Evolutionary conservation across 768 basidiomycete genomes (phyloP).

Genomic region (Tylopilus subfusipes): DNA sequence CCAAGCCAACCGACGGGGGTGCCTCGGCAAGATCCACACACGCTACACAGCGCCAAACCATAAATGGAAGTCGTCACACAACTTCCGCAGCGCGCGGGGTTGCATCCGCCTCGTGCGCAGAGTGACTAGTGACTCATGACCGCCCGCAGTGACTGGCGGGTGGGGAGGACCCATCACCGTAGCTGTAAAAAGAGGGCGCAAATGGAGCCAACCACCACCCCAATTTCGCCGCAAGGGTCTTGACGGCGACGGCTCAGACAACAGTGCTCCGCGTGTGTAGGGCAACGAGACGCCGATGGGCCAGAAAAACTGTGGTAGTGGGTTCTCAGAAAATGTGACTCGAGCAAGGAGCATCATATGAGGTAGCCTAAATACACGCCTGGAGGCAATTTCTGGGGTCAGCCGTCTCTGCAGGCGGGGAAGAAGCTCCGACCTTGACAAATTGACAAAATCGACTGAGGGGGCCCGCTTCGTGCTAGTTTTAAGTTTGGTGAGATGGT

Average conservation of each 20-base stretch:
- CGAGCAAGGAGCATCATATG: conserved; percentile 7
- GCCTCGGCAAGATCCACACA: conserved; percentile 2
- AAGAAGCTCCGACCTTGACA: conserved; percentile 21
- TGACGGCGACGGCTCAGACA: conserved; percentile 2
- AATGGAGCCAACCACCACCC: conserved; percentile 5
- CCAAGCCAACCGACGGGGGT: conserved; percentile 4
- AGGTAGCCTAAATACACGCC: conserved; percentile 20
- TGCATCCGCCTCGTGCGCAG: conserved; percentile 5
- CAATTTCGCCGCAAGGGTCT: conserved; percentile 9
- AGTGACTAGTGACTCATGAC: conserved; percentile 4
- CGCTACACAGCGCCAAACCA: conserved; percentile 8
- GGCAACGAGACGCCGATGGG: conserved; percentile 1
- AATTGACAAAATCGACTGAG: conserved; percentile 13
- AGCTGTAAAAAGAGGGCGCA: conserved; percentile 12
- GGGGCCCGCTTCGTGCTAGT: conserved; percentile 5
- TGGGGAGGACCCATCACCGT: conserved; percentile 1
- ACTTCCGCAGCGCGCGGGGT: conserved; percentile 10
- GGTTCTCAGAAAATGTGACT: conserved; percentile 6
- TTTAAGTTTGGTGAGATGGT: conserved; percentile 15
- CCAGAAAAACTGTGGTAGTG: neutral
- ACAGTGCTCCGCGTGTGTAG: neutral
- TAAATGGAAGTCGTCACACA: conserved; percentile 5
- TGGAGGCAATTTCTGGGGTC: conserved; percentile 9
- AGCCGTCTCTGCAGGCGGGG: conserved; percentile 13
- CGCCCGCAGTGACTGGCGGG: conserved; percentile 5